A percentile compares a stretch with the other conserved stretches of the same genome.
These are phyloP conservation scores for Sporothrix humicola DNA, from an alignment of 2,329 filamentous ascomycete genomes.

Conservation along the genomic window DNA sequence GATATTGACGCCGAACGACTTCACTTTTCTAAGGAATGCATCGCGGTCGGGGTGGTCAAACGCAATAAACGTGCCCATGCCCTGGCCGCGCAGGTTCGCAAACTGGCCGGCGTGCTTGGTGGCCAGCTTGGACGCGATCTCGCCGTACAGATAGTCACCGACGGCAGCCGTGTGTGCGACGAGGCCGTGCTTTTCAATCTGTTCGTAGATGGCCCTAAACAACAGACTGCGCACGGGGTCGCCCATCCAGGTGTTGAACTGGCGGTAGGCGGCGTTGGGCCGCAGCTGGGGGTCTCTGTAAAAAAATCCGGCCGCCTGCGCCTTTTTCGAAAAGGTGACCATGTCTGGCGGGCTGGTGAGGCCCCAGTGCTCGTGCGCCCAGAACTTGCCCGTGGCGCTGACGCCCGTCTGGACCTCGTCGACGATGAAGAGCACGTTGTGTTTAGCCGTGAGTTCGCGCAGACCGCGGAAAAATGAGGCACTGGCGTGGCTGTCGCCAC, in stretches of 20 bases:
- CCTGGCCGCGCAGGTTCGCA: constrained; percentile 83
- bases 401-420: constrained; percentile 95
- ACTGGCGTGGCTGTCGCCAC: constrained; percentile 91
- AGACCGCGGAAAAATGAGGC: constrained; percentile 85
- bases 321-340: constrained; percentile 95
- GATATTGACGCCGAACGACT: constrained; percentile 82
- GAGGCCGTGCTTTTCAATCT: constrained; percentile 76
- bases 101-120: constrained; percentile 77
- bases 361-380: constrained; percentile 95
- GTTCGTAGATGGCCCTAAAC: constrained; percentile 83
- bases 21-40: constrained; percentile 77
- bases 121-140: constrained; percentile 67
- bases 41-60: constrained; percentile 85
- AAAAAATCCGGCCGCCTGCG: constrained; percentile 91
- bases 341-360: constrained; percentile 82
- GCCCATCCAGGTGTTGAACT: constrained; percentile 98
- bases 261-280: constrained; percentile 91
- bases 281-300: constrained; percentile 78
- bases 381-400: constrained; percentile 91
- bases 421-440: constrained; percentile 83
- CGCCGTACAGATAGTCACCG: constrained; percentile 77
- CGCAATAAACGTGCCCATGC: constrained; percentile 88
- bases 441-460: constrained; percentile 76
- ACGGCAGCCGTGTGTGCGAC: constrained; percentile 78
- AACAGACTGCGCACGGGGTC: constrained; percentile 84